Conservation (phyloP, 1,139 yeast genomes). For the Kodamaea suecica region DNA sequence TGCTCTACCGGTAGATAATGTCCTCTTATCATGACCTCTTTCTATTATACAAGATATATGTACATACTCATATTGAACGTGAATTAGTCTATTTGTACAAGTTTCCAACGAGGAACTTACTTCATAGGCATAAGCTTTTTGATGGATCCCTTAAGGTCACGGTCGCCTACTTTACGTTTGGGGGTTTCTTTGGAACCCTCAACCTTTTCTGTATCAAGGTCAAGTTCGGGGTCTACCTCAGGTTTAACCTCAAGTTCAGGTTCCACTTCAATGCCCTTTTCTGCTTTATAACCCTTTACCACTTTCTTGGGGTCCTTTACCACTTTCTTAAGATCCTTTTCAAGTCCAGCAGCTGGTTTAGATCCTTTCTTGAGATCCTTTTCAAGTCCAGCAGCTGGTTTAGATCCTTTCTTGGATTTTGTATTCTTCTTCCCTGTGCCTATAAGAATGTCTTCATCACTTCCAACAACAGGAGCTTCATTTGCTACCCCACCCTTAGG, state of each 20-base stretch:
- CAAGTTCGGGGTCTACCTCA: no score
- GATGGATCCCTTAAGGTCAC: conserved; percentile 8
- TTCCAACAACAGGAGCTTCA: conserved; percentile 46
- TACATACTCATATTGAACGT: not conserved
- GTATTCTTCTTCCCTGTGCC: conserved; percentile 20
- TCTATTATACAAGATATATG: not conserved
- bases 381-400: not conserved
- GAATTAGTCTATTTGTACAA: no score
- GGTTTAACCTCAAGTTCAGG: no score
- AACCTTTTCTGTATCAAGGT: no score
- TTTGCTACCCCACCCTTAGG: conserved; percentile 53
- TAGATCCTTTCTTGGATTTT: conserved; percentile 4
- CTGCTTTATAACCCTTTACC: conserved; percentile 15
- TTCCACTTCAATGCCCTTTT: conserved; percentile 8
- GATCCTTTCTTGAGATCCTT: not conserved
- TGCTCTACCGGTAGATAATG: conserved; percentile 1
- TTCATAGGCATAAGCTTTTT: conserved; percentile 1
- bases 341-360: not conserved
- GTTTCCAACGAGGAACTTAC: not conserved
- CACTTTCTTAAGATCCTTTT: not conserved
- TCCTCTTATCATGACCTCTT: not conserved
- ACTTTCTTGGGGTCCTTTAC: not conserved
- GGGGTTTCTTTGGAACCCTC: conserved; percentile 3
- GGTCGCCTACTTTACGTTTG: conserved; percentile 7
- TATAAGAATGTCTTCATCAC: conserved; percentile 36